Evolutionary conservation across 2,329 filamentous ascomycete species (phyloP).

Genomic region (Neodidymelliopsis sp.): DNA sequence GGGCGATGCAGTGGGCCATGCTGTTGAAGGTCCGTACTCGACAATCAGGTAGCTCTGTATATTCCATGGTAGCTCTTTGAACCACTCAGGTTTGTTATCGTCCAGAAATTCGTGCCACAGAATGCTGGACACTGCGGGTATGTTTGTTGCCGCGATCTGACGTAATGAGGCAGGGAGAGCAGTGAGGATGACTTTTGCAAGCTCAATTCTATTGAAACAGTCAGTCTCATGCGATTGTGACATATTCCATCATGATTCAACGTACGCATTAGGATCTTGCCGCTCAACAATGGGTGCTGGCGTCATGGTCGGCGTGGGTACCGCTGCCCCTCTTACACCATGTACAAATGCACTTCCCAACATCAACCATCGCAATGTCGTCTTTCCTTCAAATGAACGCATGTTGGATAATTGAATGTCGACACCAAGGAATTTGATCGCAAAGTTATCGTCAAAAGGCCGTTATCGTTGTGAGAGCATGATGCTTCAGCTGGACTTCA

Average conservation of each 20-base stretch:
- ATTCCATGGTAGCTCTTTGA: slow-evolving; percentile 39
- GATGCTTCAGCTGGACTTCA: slow-evolving; percentile 14
- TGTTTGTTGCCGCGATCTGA: slow-evolving; percentile 45
- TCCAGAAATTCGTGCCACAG: slow-evolving; percentile 46
- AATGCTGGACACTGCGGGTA: slow-evolving; percentile 46
- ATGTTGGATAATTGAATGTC: slow-evolving; percentile 19
- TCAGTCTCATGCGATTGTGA: slow-evolving; percentile 12
- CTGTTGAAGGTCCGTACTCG: slow-evolving; percentile 44
- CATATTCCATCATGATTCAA: not conserved
- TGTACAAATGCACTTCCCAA: slow-evolving; percentile 15
- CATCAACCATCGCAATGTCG: slow-evolving; percentile 17
- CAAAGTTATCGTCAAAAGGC: slow-evolving; percentile 13
- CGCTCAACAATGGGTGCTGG: slow-evolving; percentile 35
- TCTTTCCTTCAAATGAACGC: slow-evolving; percentile 34
- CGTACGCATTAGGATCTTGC: slow-evolving; percentile 44
- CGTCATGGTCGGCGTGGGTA: slow-evolving; percentile 36
- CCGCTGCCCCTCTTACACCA: slow-evolving; percentile 21
- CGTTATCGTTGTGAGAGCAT: slow-evolving; percentile 24
- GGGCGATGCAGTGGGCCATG: slow-evolving; percentile 30
- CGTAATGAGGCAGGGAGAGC: slow-evolving; percentile 46
- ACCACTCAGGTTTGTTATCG: slow-evolving; percentile 45
- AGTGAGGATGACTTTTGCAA: slow-evolving; percentile 45
- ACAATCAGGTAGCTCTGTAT: slow-evolving; percentile 45
- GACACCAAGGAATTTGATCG: slow-evolving; percentile 13
- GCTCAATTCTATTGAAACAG: slow-evolving; percentile 34